These are phyloP conservation scores for Fusarium ambrosium DNA, from an alignment of 2,329 filamentous ascomycete species.

Conservation along the genomic window DNA sequence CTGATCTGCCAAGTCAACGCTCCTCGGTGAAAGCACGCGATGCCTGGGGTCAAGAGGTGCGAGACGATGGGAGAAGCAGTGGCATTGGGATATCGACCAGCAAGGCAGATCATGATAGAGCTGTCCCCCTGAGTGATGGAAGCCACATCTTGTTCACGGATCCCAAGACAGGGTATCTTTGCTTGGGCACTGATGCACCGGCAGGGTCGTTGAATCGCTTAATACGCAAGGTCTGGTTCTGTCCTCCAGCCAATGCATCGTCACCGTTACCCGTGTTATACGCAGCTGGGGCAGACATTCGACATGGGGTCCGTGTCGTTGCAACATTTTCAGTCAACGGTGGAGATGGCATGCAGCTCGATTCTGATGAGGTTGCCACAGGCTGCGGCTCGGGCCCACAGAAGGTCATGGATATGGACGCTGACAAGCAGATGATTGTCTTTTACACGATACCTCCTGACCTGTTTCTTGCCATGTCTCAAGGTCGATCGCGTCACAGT, in stretches of 20 bases:
- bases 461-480: constrained; percentile 58
- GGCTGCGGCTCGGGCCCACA: constrained; percentile 12
- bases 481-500: constrained; percentile 21
- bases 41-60: constrained; percentile 29
- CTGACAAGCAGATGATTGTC: constrained; percentile 60
- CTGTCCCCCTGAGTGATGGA: constrained; percentile 75
- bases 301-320: constrained; percentile 69
- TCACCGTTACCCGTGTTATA: constrained; percentile 64
- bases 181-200: constrained; percentile 72
- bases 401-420: constrained; percentile 16
- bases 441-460: constrained; percentile 74
- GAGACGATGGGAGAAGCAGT: constrained; percentile 23
- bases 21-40: constrained; percentile 29
- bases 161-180: constrained; percentile 67
- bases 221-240: constrained; percentile 70
- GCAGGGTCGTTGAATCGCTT: constrained; percentile 65
- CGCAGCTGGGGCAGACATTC: constrained; percentile 67
- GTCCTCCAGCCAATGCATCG: constrained; percentile 47
- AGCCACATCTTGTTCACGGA: constrained; percentile 75
- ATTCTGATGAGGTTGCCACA: constrained; percentile 16
- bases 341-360: constrained; percentile 26
- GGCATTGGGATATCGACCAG: constrained; percentile 54
- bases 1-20: constrained; percentile 27
- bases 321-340: constrained; percentile 62
- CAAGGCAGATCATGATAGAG: constrained; percentile 71